Evolutionary conservation across 2,329 filamentous ascomycete species (phyloP), one percentile per base, ranked within the genome.

Genomic region (Beauveria scarabaeidicola): DNA sequence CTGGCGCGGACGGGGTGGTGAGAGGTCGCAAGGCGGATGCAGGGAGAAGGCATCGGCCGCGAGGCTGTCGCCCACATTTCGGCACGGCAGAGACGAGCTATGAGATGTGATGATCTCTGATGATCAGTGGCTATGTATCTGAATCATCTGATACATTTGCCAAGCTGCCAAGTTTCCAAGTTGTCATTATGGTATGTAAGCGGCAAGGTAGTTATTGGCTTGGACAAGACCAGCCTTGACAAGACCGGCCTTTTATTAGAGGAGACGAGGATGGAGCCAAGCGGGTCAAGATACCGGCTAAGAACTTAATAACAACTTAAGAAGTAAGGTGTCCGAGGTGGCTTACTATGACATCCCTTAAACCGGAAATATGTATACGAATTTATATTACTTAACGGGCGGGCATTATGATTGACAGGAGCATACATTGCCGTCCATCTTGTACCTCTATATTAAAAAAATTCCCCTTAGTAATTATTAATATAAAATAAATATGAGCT

Each of bases 351-450:
- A 32, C 4, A 19, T 15, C n/a, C 6, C 50, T 15, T 23, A 23
- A 46, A 47, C 27, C 6, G 43, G 21, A 56, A 21, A 38, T 29
- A 21, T 19, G 19, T 56, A 50, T 23, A 57, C 29, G 44, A 50
- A 57, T 9, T 55, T 57, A 57, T 50, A 57, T 57, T 57, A 36
- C 27, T 50, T 41, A 57, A 32, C 3, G 17, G 21, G 32, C 11
- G 44, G 46, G 23, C 44, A 38, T 41, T 52, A 57, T 57, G 54
- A 57, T 57, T 57, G 41, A 46, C 54, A 47, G 21, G 13, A 46
- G 38, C 10, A 6, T 15, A 23, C 25, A 4, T 43, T 13, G 29
- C 53, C 44, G 40, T 50, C 29, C 8, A 44, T 27, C 29, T 56
- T 5, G 7, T 21, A 5, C 6, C 17, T 23, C 10, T 23, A 47